These are phyloP conservation scores for Nothophoma quercina DNA, from an alignment of 2,329 filamentous ascomycete genomes.

Conservation along the genomic window DNA sequence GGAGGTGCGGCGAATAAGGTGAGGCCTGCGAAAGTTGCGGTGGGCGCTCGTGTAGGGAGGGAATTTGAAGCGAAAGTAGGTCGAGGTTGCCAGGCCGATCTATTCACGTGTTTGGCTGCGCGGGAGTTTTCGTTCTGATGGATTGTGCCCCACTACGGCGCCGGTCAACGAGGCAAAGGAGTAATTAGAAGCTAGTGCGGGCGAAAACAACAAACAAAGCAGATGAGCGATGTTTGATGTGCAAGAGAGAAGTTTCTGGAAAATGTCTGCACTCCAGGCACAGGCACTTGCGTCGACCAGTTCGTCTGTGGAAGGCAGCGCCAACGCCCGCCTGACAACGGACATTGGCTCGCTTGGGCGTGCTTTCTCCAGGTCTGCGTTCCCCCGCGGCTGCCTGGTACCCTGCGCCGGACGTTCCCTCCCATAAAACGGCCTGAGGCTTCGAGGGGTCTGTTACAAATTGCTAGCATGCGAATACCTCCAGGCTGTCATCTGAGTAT, in stretches of 20 bases:
- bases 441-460: neutral
- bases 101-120: constrained; percentile 35
- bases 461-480: too few relatives aligned
- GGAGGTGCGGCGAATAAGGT: constrained; percentile 30
- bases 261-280: constrained; percentile 4
- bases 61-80: constrained; percentile 49
- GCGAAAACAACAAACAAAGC: constrained; percentile 26
- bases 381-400: constrained; percentile 27
- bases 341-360: constrained; percentile 38
- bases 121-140: constrained; percentile 46
- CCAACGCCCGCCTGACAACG: constrained; percentile 24
- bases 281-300: constrained; percentile 10
- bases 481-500: neutral
- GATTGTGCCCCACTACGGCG: constrained; percentile 42
- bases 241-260: constrained; percentile 15
- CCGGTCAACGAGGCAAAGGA: constrained; percentile 25
- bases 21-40: constrained; percentile 39
- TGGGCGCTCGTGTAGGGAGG: constrained; percentile 45
- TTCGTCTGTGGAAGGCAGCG: constrained; percentile 11
- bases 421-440: constrained; percentile 4
- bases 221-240: constrained; percentile 1
- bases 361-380: constrained; percentile 31
- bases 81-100: constrained; percentile 47
- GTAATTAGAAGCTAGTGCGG: constrained; percentile 15
- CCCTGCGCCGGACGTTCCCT: constrained; percentile 16